These are phyloP conservation scores for Ceratobasidium sp. DNA, from an alignment of 1,284 basidiomycete species.

Conservation along the genomic window DNA sequence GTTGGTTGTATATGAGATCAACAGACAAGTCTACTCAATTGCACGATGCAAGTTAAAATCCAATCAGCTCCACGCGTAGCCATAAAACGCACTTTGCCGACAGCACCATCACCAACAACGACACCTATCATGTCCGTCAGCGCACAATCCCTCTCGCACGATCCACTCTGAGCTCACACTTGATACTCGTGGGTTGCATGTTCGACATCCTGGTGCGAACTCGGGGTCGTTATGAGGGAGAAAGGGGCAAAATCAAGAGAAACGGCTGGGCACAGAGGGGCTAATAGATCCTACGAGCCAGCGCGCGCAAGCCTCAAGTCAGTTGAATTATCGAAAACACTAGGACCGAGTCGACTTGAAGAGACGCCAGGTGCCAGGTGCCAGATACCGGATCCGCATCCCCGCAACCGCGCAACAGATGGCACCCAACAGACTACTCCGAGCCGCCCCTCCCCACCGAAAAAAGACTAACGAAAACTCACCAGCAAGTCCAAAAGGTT, in stretches of 20 bases:
- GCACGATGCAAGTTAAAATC: constrained; percentile 1
- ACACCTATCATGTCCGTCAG: not conserved
- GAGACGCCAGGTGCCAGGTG: not conserved
- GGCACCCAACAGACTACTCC: not conserved
- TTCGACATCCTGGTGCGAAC: constrained; percentile 33
- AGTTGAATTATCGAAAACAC: not conserved
- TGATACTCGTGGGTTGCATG: constrained; percentile 41
- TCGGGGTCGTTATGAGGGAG: constrained; percentile 6
- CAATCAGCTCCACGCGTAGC: constrained; percentile 29
- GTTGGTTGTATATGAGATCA: constrained; percentile 98
- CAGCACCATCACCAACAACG: constrained; percentile 72
- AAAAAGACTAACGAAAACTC: constrained; percentile 1
- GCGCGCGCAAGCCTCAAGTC: not conserved
- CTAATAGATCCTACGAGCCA: constrained; percentile 11
- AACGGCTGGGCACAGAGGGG: constrained; percentile 5
- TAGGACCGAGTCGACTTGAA: not conserved
- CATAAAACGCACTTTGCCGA: constrained; percentile 86
- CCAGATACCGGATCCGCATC: no score
- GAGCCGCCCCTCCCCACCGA: not conserved
- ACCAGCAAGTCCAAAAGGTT: constrained; percentile 18
- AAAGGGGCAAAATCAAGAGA: not conserved
- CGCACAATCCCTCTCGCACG: not conserved
- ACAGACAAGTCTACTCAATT: constrained; percentile 82
- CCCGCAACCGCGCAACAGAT: constrained; percentile 11
- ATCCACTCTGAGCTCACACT: constrained; percentile 16